phyloP scores from a whole-genome alignment of 2,329 filamentous ascomycete species.

The Trichoderma arundinaceum region DNA sequence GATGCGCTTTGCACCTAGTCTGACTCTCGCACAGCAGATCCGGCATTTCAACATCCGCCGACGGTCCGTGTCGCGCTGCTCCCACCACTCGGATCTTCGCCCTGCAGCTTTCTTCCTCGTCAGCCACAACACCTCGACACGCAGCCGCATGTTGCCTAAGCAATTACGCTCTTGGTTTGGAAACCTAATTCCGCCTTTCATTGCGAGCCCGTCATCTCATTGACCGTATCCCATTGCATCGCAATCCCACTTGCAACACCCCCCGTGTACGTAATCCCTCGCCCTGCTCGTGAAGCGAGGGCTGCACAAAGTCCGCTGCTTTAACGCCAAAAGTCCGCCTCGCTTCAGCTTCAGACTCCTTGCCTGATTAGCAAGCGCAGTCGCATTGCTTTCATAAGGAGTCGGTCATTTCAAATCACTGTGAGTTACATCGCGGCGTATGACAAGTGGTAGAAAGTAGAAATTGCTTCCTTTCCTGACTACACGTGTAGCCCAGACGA shows the following conservation, averaged over 20 bases:
- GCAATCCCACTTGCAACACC: neutral
- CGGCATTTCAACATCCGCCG: slow-evolving; percentile 13
- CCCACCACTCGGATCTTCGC: slow-evolving; percentile 17
- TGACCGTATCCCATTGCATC: neutral
- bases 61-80: slow-evolving; percentile 11
- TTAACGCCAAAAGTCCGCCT: slow-evolving; percentile 3
- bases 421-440: neutral
- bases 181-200: too few relatives aligned
- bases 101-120: neutral
- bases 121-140: neutral
- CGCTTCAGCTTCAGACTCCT: slow-evolving; percentile 1
- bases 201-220: too few relatives aligned
- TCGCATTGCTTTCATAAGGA: neutral
- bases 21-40: too few relatives aligned
- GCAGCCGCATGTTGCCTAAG: neutral
- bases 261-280: neutral
- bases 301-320: slow-evolving; percentile 12
- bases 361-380: neutral
- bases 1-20: too few relatives aligned
- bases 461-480: too few relatives aligned
- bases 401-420: neutral
- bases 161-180: too few relatives aligned
- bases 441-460: neutral
- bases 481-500: too few relatives aligned
- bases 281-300: neutral